Conservation (phyloP, 331 rosid genomes). For the Ulmus americana region DNA sequence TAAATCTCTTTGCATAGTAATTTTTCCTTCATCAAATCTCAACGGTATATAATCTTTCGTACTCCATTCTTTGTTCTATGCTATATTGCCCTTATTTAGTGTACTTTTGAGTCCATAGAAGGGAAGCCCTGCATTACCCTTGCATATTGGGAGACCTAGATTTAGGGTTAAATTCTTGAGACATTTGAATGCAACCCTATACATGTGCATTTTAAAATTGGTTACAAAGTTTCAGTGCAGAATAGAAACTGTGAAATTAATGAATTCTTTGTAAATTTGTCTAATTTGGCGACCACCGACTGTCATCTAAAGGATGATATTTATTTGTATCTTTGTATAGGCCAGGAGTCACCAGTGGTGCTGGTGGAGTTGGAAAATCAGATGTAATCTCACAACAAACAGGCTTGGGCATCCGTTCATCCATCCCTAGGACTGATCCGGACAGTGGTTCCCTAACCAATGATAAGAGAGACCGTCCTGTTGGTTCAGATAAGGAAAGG, state of each 20-base stretch:
- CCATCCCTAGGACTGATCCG: conserved; percentile 65
- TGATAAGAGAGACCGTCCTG: conserved; percentile 71
- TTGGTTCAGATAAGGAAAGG: conserved; percentile 72
- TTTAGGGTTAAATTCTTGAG: neutral
- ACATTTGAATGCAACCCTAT: neutral
- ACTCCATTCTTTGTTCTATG: neutral
- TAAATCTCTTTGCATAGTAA: neutral
- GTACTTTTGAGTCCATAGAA: neutral
- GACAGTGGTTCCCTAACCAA: conserved; percentile 52
- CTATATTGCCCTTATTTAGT: neutral
- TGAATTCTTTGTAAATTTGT: neutral
- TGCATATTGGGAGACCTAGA: neutral
- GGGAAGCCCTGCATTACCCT: neutral
- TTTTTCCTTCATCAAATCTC: neutral
- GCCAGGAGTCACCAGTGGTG: conserved; percentile 67
- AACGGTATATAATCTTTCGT: no score
- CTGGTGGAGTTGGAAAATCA: conserved; percentile 61
- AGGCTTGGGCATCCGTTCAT: conserved; percentile 65
- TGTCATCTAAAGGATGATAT: conserved; percentile 18
- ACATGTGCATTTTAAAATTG: neutral
- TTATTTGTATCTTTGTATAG: conserved; percentile 36
- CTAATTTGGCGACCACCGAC: neutral
- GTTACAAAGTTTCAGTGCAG: neutral
- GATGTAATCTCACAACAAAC: conserved; percentile 63
- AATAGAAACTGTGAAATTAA: neutral